These are phyloP conservation scores for Phaffia rhodozyma DNA, from an alignment of 1,284 basidiomycete genomes.

Conservation along the genomic window DNA sequence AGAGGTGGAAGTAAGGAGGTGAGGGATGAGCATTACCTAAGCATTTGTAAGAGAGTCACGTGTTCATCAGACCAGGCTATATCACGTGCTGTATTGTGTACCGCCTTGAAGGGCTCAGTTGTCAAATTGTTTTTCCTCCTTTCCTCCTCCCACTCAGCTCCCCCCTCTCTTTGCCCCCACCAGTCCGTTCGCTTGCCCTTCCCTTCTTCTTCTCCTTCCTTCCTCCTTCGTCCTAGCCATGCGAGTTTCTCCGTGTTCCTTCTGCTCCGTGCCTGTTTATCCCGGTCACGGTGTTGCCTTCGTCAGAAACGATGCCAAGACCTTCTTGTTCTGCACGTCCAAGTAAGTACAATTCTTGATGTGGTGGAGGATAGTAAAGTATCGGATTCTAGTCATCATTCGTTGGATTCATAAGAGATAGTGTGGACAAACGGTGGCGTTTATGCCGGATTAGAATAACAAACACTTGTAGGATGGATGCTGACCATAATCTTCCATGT, in stretches of 20 bases:
- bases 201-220: slow-evolving; percentile 6
- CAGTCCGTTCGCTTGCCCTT: slow-evolving; percentile 9
- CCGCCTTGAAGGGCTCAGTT: too few species aligned
- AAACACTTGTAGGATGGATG: not conserved
- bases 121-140: too few species aligned
- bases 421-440: slow-evolving; percentile 16
- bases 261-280: slow-evolving; percentile 88
- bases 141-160: not conserved
- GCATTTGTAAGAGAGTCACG: too few species aligned
- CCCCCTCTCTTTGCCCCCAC: not conserved
- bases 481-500: not conserved
- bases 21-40: too few species aligned
- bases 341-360: slow-evolving; percentile 48
- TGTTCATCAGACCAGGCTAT: too few species aligned
- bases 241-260: slow-evolving; percentile 77
- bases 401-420: slow-evolving; percentile 9
- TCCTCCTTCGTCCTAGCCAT: slow-evolving; percentile 34
- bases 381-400: not conserved
- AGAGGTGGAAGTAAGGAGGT: too few species aligned
- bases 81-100: too few species aligned
- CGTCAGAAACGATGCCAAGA: slow-evolving; percentile 91
- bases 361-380: not conserved
- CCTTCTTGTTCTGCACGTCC: slow-evolving; percentile 86
- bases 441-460: not conserved
- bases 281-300: slow-evolving; percentile 90